These are phyloP conservation scores for Halophytophthora batemanensis DNA, from an alignment of 352 stramenopile species.

Conservation along the genomic window DNA sequence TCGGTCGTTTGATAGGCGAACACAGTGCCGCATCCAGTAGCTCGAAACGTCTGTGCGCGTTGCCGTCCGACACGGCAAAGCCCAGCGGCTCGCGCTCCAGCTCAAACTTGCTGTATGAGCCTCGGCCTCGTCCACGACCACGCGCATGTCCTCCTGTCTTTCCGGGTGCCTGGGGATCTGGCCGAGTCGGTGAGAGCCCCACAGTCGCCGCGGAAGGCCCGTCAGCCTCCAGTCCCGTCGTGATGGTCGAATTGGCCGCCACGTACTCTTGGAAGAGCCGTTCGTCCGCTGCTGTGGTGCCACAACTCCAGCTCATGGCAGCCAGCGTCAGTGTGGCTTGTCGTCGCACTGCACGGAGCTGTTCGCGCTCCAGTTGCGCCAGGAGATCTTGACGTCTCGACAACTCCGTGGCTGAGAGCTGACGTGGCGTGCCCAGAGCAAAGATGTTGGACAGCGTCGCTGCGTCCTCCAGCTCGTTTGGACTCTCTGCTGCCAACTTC, in stretches of 20 bases:
- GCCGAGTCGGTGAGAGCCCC: conserved; percentile 16
- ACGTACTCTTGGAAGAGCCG: conserved; percentile 37
- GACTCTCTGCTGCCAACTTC: not conserved
- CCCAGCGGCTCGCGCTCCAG: conserved; percentile 29
- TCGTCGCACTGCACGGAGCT: conserved; percentile 19
- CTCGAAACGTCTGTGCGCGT: conserved; percentile 19
- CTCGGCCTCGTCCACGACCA: conserved; percentile 1
- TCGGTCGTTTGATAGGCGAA: conserved; percentile 32
- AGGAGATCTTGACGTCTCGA: conserved; percentile 51
- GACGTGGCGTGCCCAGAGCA: conserved; percentile 50
- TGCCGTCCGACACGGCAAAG: conserved; percentile 35
- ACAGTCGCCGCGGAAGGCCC: conserved; percentile 2
- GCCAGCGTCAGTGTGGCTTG: conserved; percentile 32
- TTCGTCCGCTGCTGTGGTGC: conserved; percentile 16
- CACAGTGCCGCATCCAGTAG: conserved; percentile 21
- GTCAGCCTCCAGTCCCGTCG: conserved; percentile 4
- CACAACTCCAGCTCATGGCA: conserved; percentile 20
- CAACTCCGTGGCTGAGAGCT: conserved; percentile 43
- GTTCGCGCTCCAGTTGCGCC: conserved; percentile 39
- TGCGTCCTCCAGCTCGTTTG: conserved; percentile 13
- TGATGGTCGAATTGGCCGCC: conserved; percentile 36
- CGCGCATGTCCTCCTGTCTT: too few species aligned
- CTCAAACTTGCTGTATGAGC: conserved; percentile 44
- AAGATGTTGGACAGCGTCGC: conserved; percentile 59
- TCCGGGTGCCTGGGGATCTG: too few species aligned